Evolutionary conservation across 371 early-diverging fungal species (phyloP).

Genomic region (Zychaea mexicana): DNA sequence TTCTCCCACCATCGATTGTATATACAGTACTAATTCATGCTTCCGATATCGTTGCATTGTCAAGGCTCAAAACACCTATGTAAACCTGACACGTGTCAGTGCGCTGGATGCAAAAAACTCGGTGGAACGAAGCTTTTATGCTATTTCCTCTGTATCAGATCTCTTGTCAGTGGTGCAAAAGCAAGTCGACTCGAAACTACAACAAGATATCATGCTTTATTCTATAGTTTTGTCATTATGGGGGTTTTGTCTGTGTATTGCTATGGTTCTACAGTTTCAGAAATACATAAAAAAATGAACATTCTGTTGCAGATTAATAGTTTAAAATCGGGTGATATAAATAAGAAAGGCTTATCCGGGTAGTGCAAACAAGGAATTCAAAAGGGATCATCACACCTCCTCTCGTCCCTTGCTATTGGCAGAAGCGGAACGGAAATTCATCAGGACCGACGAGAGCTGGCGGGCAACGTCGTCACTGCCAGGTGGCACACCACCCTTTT

Average conservation of each 20-base stretch:
- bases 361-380: too few species aligned
- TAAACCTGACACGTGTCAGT: slow-evolving; percentile 15
- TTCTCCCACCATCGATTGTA: too few species aligned
- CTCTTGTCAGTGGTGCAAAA: background rate
- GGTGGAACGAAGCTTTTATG: background rate
- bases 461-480: background rate
- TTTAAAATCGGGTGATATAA: background rate
- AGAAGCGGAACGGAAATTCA: background rate
- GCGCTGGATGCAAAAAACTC: background rate
- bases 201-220: slow-evolving; percentile 1
- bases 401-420: background rate
- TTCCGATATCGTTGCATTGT: too few species aligned
- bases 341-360: too few species aligned
- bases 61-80: slow-evolving; percentile 12
- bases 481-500: slow-evolving; percentile 3
- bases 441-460: too few species aligned
- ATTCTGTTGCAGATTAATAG: too few species aligned
- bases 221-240: slow-evolving; percentile 3
- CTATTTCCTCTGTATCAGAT: background rate
- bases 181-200: background rate
- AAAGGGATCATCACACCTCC: background rate
- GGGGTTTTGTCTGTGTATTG: background rate
- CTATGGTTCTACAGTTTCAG: background rate
- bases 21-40: too few species aligned
- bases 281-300: background rate